phyloP scores from a whole-genome alignment of 768 basidiomycete species.

The Macrolepiota albuminosa region DNA sequence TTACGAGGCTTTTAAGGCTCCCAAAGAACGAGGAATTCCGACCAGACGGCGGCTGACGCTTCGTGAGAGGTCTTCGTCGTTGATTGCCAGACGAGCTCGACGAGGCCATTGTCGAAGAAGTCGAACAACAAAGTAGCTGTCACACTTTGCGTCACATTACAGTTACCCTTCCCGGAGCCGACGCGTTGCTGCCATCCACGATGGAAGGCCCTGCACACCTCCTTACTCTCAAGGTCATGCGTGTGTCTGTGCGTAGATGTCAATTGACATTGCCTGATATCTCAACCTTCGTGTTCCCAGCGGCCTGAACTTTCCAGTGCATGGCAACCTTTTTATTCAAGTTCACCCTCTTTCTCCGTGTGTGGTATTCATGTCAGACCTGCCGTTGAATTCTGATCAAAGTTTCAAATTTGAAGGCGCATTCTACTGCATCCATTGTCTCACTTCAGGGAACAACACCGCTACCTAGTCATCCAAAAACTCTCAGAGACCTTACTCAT shows the following conservation, averaged over 20 bases:
- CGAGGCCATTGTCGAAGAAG: slow-evolving; percentile 31
- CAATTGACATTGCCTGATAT: slow-evolving; percentile 1
- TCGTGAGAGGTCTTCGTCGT: slow-evolving; percentile 22
- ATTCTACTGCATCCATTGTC: slow-evolving; percentile 71
- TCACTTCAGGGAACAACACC: slow-evolving; percentile 73
- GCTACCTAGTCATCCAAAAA: slow-evolving; percentile 74
- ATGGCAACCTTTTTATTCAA: slow-evolving; percentile 88
- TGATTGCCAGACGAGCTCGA: slow-evolving; percentile 26
- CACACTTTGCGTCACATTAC: slow-evolving; percentile 14
- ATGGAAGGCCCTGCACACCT: slow-evolving; percentile 61
- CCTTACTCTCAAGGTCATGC: slow-evolving; percentile 82
- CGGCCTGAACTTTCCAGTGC: slow-evolving; percentile 68
- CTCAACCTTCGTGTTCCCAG: slow-evolving; percentile 29
- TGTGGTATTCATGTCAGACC: slow-evolving; percentile 12
- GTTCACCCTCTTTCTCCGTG: slow-evolving; percentile 73
- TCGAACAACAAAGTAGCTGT: slow-evolving; percentile 23
- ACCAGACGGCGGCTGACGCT: slow-evolving; percentile 38
- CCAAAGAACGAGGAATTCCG: slow-evolving; percentile 57
- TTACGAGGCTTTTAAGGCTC: slow-evolving; percentile 61
- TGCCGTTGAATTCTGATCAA: neutral
- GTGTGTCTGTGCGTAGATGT: slow-evolving; percentile 66
- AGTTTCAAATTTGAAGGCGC: slow-evolving; percentile 33
- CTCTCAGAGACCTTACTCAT: slow-evolving; percentile 76
- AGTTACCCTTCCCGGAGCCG: neutral
- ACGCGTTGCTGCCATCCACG: slow-evolving; percentile 1